Conservation (phyloP, 2,329 filamentous ascomycete species). For the Claviceps arundinis region DNA sequence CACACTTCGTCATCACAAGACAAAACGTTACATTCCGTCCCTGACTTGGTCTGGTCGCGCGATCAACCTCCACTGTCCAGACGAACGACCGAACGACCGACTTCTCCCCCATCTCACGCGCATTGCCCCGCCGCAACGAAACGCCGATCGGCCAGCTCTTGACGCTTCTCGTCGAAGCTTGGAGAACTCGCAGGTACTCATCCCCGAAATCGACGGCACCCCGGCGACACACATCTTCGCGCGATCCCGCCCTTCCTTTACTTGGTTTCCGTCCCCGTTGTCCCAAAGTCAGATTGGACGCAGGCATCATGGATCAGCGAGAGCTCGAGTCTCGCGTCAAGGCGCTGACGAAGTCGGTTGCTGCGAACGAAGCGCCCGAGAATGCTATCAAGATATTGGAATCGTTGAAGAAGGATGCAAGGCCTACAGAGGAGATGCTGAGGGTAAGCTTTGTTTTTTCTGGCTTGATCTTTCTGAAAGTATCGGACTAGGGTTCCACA, state of each 20-base stretch:
- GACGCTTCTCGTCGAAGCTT: not conserved
- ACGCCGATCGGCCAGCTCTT: not conserved
- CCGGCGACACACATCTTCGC: too few relatives aligned
- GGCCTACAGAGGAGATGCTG: conserved; percentile 78
- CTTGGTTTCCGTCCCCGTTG: not conserved
- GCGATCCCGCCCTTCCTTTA: not conserved
- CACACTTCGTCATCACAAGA: not conserved
- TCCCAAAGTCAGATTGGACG: not conserved
- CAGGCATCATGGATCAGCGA: conserved; percentile 56
- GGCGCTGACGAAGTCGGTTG: conserved; percentile 66
- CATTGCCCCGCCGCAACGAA: not conserved
- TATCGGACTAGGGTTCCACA: too few relatives aligned
- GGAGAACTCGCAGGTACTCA: not conserved
- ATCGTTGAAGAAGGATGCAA: conserved; percentile 65
- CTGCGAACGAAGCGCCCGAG: conserved; percentile 58
- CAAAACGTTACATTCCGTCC: not conserved
- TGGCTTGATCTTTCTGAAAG: too few relatives aligned
- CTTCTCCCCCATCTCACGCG: not conserved
- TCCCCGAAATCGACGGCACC: not conserved
- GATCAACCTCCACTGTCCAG: not conserved
- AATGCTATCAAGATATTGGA: conserved; percentile 64
- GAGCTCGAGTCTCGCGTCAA: conserved; percentile 68
- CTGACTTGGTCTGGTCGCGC: not conserved
- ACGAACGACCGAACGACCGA: not conserved
- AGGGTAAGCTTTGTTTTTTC: conserved; percentile 40